Evolutionary conservation across 495 filamentous ascomycete species (phyloP), one percentile per base, ranked within the genome.

Genomic region (Hypoxylon intermedium): DNA sequence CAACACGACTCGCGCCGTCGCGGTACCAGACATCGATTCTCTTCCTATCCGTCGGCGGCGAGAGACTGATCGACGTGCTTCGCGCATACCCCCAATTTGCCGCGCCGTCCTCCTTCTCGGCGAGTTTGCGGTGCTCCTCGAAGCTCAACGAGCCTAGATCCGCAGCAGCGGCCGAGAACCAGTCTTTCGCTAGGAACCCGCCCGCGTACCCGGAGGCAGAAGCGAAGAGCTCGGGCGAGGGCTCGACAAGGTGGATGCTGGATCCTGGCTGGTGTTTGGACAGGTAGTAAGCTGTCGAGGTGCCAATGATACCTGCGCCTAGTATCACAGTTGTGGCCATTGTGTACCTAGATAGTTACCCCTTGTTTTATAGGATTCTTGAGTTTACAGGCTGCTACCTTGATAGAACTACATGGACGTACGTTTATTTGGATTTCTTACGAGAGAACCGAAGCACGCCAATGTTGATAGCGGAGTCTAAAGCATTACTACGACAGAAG

Each of bases 261-360:
- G 79, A 73, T 3, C 79, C 71, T 13, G 76, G 71, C 13, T 80
- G 80, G 24, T 80, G 76, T 28, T 83, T 72, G 16, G 83, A 83
- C 38, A 91, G 81, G 67, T 90, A 91, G 72, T 88, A 92, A 9
- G 89, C 90, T 19, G 87, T 89, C n/a, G 88, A 87, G 41, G 83
- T 71, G 55, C 89, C 89, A 33, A 94, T 90, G 71, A 94, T 92
- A 46, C 90, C 90, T 44, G 83, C 82, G 43, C 90, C 90, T 41
- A 94, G 71, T 53, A 93, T 92, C 24, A 92, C 82, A 15, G 86
- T 92, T 31, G 67, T 63, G 28, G 69, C 26, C 72, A 73, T 77
- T 42, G 34, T 58, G 16, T 26, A 16, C 5, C n/a, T n/a, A 30
- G 1, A 23, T 36, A 7, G 7, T 16, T n/a, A 7, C 30, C 12